Evolutionary conservation across 108 stramenopile genomes (phyloP).

Genomic region (Hondaea fermentalgiana): DNA sequence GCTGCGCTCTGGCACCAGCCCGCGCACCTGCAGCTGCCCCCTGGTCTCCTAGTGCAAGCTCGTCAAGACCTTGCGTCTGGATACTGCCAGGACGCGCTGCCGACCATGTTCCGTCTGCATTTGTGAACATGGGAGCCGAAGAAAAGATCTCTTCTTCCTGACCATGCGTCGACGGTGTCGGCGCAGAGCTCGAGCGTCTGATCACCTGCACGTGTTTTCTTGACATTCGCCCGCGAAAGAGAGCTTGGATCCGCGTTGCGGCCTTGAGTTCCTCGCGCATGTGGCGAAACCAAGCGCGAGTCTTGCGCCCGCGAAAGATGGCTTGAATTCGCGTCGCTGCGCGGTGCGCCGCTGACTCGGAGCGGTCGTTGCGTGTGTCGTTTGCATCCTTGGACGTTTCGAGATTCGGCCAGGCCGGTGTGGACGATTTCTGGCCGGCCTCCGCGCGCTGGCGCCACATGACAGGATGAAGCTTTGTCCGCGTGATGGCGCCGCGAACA

Average conservation of each 20-base stretch:
- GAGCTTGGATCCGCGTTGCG: not conserved
- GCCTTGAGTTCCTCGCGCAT: not conserved
- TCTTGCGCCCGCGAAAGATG: not conserved
- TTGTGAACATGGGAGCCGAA: not conserved
- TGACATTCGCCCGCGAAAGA: not conserved
- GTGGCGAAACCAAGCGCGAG: not conserved
- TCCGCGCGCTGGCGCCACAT: not conserved
- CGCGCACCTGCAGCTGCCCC: not conserved
- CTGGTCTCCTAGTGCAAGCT: not conserved
- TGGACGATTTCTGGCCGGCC: not conserved
- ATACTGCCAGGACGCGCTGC: not conserved
- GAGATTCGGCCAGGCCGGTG: not conserved
- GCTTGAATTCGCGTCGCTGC: not conserved
- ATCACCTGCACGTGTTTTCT: not conserved
- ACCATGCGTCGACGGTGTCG: not conserved
- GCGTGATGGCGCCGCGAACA: not conserved
- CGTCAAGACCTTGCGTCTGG: not conserved
- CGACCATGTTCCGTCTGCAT: not conserved
- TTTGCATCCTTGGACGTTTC: not conserved
- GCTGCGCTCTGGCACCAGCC: not conserved
- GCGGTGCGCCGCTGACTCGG: not conserved
- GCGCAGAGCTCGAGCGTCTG: not conserved
- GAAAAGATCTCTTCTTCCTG: not conserved
- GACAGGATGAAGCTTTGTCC: not conserved
- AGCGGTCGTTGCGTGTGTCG: not conserved